A percentile compares a stretch with the other conserved stretches of the same genome.
phyloP scores from a whole-genome alignment of 768 basidiomycete species.

The Lepiota brunneoincarnata region DNA sequence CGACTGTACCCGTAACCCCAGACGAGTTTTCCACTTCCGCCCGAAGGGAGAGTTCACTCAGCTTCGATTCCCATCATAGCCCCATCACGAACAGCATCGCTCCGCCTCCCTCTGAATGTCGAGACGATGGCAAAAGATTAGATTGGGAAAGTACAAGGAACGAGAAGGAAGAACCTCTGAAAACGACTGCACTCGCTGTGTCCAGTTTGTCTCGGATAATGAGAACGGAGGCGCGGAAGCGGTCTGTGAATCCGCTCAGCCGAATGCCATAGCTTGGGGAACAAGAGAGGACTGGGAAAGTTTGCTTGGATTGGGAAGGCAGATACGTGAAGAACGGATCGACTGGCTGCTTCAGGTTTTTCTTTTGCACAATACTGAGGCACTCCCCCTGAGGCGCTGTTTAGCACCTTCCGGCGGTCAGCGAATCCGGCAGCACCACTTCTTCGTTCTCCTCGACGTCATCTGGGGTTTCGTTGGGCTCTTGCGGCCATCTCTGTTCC shows the following conservation, averaged over 20 bases:
- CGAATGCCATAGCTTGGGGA: conserved; percentile 3
- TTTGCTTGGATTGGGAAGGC: conserved; percentile 28
- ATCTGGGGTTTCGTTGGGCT: conserved; percentile 5
- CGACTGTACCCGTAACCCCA: conserved; percentile 11
- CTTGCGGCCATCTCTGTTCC: conserved; percentile 7
- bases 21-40: background rate
- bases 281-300: conserved; percentile 21
- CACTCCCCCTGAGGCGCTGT: conserved; percentile 16
- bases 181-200: conserved; percentile 9
- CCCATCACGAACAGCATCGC: conserved; percentile 39
- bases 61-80: conserved; percentile 50
- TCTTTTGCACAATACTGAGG: conserved; percentile 1
- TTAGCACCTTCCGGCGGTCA: conserved; percentile 15
- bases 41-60: background rate
- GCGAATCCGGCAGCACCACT: conserved; percentile 3
- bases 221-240: background rate
- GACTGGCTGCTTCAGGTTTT: conserved; percentile 49
- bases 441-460: conserved; percentile 16
- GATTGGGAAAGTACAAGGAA: conserved; percentile 37
- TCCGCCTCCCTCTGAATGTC: conserved; percentile 28
- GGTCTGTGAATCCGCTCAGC: conserved; percentile 7
- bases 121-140: conserved; percentile 43
- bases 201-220: background rate
- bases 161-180: conserved; percentile 37
- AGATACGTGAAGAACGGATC: conserved; percentile 31